These are phyloP conservation scores for Aspergillus nanangensis DNA, from an alignment of 495 filamentous ascomycete genomes.

Conservation along the genomic window DNA sequence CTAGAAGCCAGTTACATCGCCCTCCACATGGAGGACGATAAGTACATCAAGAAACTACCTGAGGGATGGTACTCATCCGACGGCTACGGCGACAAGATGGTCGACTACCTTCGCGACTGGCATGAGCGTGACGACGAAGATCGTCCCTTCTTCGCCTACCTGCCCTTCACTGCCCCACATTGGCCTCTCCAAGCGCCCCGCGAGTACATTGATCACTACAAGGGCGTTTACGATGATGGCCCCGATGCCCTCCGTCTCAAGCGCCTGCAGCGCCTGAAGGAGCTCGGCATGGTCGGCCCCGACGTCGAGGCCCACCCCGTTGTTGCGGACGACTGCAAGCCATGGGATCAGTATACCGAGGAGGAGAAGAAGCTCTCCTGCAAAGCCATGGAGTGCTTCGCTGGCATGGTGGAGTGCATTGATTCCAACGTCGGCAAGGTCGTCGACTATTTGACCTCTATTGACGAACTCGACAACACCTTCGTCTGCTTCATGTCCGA, in stretches of 20 bases:
- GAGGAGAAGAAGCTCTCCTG: conserved; percentile 49
- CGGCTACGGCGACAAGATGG: conserved; percentile 49
- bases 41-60: conserved; percentile 49
- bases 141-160: conserved; percentile 57
- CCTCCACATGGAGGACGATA: conserved; percentile 55
- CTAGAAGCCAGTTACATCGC: conserved; percentile 50
- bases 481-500: conserved; percentile 62
- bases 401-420: conserved; percentile 61
- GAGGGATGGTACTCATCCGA: conserved; percentile 55
- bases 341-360: conserved; percentile 46
- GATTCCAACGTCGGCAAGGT: conserved; percentile 58
- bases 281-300: conserved; percentile 45
- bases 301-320: conserved; percentile 51
- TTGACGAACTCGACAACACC: conserved; percentile 59
- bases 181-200: conserved; percentile 57
- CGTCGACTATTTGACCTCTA: conserved; percentile 49
- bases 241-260: conserved; percentile 48
- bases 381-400: conserved; percentile 58
- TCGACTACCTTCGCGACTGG: conserved; percentile 50
- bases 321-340: conserved; percentile 47
- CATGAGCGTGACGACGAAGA: conserved; percentile 35
- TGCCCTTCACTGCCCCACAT: conserved; percentile 57
- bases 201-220: conserved; percentile 49
- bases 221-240: conserved; percentile 53
- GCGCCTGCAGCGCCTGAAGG: conserved; percentile 46